Evolutionary conservation across 345 rosid species (phyloP), one percentile per base, ranked within the genome.

Genomic region (Nasturtium officinale): DNA sequence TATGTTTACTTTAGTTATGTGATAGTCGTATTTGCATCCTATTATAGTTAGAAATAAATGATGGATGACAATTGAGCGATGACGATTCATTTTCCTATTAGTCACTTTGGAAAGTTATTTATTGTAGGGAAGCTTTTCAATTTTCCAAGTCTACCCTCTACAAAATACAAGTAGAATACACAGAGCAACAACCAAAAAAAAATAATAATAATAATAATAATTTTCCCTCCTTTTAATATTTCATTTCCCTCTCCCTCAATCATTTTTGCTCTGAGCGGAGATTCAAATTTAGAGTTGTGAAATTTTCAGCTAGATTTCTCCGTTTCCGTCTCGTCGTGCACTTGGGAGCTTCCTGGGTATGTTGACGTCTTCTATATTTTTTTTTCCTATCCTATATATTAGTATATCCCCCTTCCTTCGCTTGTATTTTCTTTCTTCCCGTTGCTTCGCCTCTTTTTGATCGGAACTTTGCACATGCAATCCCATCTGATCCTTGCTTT

Each of bases 381-480:
- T 58, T 23, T 23, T 23, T 7, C 2, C 32, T 28, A 13, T 43
- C 3, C 3, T 3, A 12, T 2, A 23, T 65, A 52, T 73, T 65
- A 21, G 30, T 65, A 45, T 55, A 28, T 26, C 60, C 59, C 52
- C 35, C 21, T 23, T 23, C 25, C 25, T 61, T 72, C 43, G 53
- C 25, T 37, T 62, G n/a, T 26, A 0, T 40, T 13, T 26, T 32
- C 20, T 33, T 48, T 11, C 40, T 18, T 18, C 16, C 71, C 58
- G 57, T 55, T 45, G 65, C 58, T 56, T 51, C 48, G 45, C 67
- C 62, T 67, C 69, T 73, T 60, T 60, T 42, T 60, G 56, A 51
- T 75, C 73, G 61, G 68, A 65, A 42, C 46, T 75, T 75, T 51
- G 2, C 38, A 23, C 78, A 75, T 75, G 78, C 78, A 75, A 23